Conservation (phyloP, 228 moss, liverwort and hornwort genomes). For the Sphagnum magellanicum region DNA sequence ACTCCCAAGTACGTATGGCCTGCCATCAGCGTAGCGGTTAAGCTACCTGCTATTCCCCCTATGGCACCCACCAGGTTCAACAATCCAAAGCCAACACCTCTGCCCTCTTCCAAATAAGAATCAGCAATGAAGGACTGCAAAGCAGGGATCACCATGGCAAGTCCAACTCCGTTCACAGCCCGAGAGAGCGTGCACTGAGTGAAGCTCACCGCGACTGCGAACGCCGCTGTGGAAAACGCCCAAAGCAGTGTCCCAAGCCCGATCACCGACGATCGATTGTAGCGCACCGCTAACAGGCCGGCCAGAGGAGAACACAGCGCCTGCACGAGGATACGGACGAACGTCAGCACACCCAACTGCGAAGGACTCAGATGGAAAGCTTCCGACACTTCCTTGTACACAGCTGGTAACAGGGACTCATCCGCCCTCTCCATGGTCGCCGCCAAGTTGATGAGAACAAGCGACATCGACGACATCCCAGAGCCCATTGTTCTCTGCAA, state of each 20-base stretch:
- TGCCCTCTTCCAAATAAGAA: slow-evolving; percentile 32
- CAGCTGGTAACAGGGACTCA: slow-evolving; percentile 40
- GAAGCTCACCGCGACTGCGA: slow-evolving; percentile 29
- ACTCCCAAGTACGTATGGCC: slow-evolving; percentile 20
- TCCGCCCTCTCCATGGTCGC: slow-evolving; percentile 43
- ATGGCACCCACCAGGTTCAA: slow-evolving; percentile 42
- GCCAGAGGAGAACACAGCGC: slow-evolving; percentile 38
- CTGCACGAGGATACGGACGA: slow-evolving; percentile 42
- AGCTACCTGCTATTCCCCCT: slow-evolving; percentile 39
- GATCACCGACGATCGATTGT: slow-evolving; percentile 38
- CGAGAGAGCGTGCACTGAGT: slow-evolving; percentile 32
- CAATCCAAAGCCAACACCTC: slow-evolving; percentile 55
- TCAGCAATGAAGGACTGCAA: slow-evolving; percentile 55
- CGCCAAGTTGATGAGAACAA: slow-evolving; percentile 37
- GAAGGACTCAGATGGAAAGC: slow-evolving; percentile 46
- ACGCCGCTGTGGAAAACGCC: slow-evolving; percentile 35
- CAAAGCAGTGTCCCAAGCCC: slow-evolving; percentile 47
- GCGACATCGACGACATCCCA: slow-evolving; percentile 20
- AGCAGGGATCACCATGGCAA: slow-evolving; percentile 51
- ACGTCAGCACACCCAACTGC: slow-evolving; percentile 37
- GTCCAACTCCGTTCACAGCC: slow-evolving; percentile 40
- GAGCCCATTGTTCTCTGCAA: slow-evolving; percentile 11
- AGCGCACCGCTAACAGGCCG: slow-evolving; percentile 36
- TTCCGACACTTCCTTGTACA: slow-evolving; percentile 44
- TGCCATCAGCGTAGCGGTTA: slow-evolving; percentile 46